These are phyloP conservation scores for Cryptosporidium sp. DNA, from an alignment of 169 alveolate genomes.

Conservation along the genomic window DNA sequence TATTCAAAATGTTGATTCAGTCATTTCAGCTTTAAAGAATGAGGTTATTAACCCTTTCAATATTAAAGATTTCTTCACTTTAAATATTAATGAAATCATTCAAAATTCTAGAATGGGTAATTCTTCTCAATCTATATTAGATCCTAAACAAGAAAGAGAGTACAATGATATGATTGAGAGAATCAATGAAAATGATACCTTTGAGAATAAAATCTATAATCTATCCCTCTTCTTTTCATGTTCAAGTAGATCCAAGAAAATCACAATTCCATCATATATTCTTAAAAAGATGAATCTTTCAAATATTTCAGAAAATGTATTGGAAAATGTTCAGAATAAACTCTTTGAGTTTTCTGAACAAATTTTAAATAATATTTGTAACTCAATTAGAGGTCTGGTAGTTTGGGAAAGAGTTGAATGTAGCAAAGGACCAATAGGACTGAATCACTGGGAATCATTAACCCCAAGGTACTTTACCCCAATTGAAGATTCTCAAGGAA, in stretches of 20 bases:
- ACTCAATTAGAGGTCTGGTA: slow-evolving; percentile 76
- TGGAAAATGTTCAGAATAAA: slow-evolving; percentile 40
- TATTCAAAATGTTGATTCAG: slow-evolving; percentile 78
- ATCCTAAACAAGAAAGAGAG: background rate
- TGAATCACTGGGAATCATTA: slow-evolving; percentile 80
- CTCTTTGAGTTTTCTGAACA: slow-evolving; percentile 62
- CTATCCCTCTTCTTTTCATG: slow-evolving; percentile 34
- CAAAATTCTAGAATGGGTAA: background rate
- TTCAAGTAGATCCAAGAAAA: slow-evolving; percentile 25
- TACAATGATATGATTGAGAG: slow-evolving; percentile 34
- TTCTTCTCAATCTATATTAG: background rate
- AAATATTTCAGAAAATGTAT: slow-evolving; percentile 1
- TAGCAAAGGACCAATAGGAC: slow-evolving; percentile 78
- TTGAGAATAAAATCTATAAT: slow-evolving; percentile 36
- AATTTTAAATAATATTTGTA: slow-evolving; percentile 31
- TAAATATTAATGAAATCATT: slow-evolving; percentile 36
- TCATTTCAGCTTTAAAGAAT: slow-evolving; percentile 81
- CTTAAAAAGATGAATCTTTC: slow-evolving; percentile 31
- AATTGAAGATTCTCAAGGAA: slow-evolving; percentile 76
- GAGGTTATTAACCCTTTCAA: slow-evolving; percentile 78
- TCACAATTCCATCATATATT: slow-evolving; percentile 17
- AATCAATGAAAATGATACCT: background rate
- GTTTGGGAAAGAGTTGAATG: slow-evolving; percentile 79
- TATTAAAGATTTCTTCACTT: slow-evolving; percentile 77
- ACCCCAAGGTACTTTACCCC: slow-evolving; percentile 85